Evolutionary conservation across 331 rosid genomes (phyloP).

Genomic region (Pyrus hybrid): DNA sequence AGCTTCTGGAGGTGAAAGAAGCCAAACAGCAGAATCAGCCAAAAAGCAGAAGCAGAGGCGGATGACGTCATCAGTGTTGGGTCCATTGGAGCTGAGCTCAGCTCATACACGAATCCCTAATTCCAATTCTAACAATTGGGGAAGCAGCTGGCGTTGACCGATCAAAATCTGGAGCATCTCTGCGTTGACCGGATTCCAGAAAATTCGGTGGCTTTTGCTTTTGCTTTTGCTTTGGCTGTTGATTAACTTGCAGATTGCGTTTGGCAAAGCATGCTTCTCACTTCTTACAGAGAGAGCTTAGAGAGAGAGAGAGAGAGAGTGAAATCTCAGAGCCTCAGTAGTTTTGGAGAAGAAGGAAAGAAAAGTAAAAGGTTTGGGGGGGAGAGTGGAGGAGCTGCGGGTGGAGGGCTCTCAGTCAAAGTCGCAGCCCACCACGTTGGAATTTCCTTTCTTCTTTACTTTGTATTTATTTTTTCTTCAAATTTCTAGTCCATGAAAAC

Average conservation of each 20-base stretch:
- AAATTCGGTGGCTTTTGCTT: not conserved
- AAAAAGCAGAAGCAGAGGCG: conserved; percentile 18
- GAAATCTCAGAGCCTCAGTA: not conserved
- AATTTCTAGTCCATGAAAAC: no score
- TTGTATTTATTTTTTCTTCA: not conserved
- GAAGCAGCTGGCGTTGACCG: not conserved
- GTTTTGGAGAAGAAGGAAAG: not conserved
- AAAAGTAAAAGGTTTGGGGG: not conserved
- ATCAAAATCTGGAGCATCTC: conserved; percentile 3
- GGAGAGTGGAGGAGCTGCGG: not conserved
- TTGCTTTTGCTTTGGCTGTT: not conserved
- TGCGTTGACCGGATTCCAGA: not conserved
- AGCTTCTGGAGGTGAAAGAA: not conserved
- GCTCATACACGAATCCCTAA: not conserved
- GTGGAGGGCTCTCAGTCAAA: not conserved
- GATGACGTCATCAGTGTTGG: not conserved
- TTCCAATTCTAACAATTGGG: not conserved
- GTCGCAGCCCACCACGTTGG: conserved; percentile 10
- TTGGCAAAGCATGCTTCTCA: not conserved
- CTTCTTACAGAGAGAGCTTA: not conserved
- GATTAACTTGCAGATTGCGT: not conserved
- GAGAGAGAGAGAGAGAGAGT: not conserved
- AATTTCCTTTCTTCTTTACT: not conserved
- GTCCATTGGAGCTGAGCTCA: not conserved
- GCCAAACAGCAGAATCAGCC: conserved; percentile 11